Conservation (phyloP, 2,329 filamentous ascomycete genomes). For the Ophiosphaerella narmari region DNA sequence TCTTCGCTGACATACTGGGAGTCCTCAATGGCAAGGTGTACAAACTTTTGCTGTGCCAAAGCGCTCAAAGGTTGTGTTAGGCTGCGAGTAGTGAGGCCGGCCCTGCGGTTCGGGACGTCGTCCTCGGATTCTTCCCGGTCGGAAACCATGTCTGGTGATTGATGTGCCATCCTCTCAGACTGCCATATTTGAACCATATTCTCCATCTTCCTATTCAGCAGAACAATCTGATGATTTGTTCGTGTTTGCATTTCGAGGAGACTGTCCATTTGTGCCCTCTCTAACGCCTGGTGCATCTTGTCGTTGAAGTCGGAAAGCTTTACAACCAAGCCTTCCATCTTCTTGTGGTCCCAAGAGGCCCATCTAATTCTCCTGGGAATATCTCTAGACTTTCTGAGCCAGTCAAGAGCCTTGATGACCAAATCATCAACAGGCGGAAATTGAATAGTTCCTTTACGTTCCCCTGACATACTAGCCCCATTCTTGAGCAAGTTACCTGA, state of each 20-base stretch:
- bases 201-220: slow-evolving; percentile 42
- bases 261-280: slow-evolving; percentile 31
- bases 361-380: slow-evolving; percentile 37
- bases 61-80: slow-evolving; percentile 29
- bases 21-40: slow-evolving; percentile 41
- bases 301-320: slow-evolving; percentile 43
- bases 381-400: slow-evolving; percentile 30
- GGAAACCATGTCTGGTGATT: slow-evolving; percentile 13
- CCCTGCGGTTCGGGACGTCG: slow-evolving; percentile 10
- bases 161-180: slow-evolving; percentile 19
- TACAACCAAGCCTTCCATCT: slow-evolving; percentile 37
- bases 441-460: slow-evolving; percentile 27
- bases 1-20: slow-evolving; percentile 31
- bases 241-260: slow-evolving; percentile 37
- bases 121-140: slow-evolving; percentile 28
- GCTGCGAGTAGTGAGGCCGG: slow-evolving; percentile 5
- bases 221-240: slow-evolving; percentile 45
- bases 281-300: slow-evolving; percentile 44
- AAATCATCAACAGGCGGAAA: slow-evolving; percentile 37
- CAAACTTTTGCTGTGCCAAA: slow-evolving; percentile 43
- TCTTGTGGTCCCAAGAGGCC: slow-evolving; percentile 38
- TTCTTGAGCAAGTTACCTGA: slow-evolving; percentile 17
- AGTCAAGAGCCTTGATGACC: slow-evolving; percentile 36
- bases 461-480: slow-evolving; percentile 8
- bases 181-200: slow-evolving; percentile 43